phyloP scores from a whole-genome alignment of 768 basidiomycete genomes.

The Xerocomus potaroensis region DNA sequence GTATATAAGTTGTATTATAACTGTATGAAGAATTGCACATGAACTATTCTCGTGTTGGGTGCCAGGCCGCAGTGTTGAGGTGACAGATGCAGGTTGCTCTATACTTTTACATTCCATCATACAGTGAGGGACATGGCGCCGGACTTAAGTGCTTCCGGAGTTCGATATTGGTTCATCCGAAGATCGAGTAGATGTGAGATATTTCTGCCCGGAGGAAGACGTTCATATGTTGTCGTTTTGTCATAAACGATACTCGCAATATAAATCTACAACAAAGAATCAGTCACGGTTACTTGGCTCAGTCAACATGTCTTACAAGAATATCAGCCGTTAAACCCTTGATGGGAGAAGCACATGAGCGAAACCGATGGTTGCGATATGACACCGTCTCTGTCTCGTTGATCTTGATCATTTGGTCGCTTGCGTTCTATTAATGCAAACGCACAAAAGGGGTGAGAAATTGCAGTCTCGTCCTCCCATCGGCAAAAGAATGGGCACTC shows the following conservation, averaged over 20 bases:
- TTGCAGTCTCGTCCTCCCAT: background rate
- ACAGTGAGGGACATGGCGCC: background rate
- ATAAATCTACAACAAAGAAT: slow-evolving; percentile 27
- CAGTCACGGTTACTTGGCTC: background rate
- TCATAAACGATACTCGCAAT: slow-evolving; percentile 63
- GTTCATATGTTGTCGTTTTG: slow-evolving; percentile 45
- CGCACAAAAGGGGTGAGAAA: background rate
- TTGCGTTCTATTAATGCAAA: slow-evolving; percentile 44
- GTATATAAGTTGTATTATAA: background rate
- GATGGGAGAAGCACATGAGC: slow-evolving; percentile 71
- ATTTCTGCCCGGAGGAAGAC: slow-evolving; percentile 54
- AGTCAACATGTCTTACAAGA: slow-evolving; percentile 55
- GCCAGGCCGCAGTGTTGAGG: too few species aligned
- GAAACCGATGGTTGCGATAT: slow-evolving; percentile 84
- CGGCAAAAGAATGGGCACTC: slow-evolving; percentile 24
- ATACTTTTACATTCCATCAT: slow-evolving; percentile 1
- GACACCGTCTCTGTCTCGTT: slow-evolving; percentile 44
- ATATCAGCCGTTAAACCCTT: slow-evolving; percentile 85
- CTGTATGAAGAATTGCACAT: background rate
- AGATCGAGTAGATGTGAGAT: slow-evolving; percentile 25
- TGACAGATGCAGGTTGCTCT: background rate
- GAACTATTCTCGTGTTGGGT: background rate
- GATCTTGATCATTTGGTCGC: slow-evolving; percentile 40
- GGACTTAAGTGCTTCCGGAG: slow-evolving; percentile 3
- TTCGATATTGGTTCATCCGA: slow-evolving; percentile 23